These are phyloP conservation scores for Naganishia onofrii DNA, from an alignment of 768 basidiomycete species.

Conservation along the genomic window DNA sequence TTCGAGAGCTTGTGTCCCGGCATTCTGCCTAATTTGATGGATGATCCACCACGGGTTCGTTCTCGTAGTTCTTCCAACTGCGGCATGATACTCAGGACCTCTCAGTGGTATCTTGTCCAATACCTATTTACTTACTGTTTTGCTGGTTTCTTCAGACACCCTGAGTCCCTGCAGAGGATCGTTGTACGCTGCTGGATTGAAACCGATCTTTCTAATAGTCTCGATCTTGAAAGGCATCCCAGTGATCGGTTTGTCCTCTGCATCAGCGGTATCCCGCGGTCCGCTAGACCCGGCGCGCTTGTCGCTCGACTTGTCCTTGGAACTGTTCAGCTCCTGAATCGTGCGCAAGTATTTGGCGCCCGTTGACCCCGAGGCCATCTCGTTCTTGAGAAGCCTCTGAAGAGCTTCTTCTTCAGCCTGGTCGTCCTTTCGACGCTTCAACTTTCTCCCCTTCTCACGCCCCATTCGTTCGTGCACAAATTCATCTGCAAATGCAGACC, in stretches of 20 bases:
- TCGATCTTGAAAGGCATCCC: constrained; percentile 35
- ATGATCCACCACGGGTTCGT: constrained; percentile 10
- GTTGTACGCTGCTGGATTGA: constrained; percentile 40
- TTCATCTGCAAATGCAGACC: constrained; percentile 53
- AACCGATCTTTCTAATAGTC: constrained; percentile 45
- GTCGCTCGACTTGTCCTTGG: constrained; percentile 68
- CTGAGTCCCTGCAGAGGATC: constrained; percentile 16
- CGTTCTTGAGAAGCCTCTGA: constrained; percentile 61
- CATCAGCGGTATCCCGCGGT: constrained; percentile 54
- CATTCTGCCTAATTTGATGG: constrained; percentile 15
- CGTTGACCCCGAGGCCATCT: constrained; percentile 54
- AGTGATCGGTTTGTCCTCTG: constrained; percentile 35
- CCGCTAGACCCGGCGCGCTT: constrained; percentile 61
- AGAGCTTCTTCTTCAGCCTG: constrained; percentile 61
- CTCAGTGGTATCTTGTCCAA: neutral
- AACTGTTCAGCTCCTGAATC: constrained; percentile 56
- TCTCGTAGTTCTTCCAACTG: constrained; percentile 26
- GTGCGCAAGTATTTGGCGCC: constrained; percentile 44
- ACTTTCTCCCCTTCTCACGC: constrained; percentile 73
- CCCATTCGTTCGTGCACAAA: constrained; percentile 71
- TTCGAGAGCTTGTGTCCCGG: constrained; percentile 23
- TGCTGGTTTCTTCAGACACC: constrained; percentile 31
- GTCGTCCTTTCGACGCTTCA: constrained; percentile 60
- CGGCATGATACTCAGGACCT: neutral
- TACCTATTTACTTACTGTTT: constrained; percentile 30